These are phyloP conservation scores for Colletotrichum sp. DNA, from an alignment of 2,329 filamentous ascomycete genomes.

Conservation along the genomic window DNA sequence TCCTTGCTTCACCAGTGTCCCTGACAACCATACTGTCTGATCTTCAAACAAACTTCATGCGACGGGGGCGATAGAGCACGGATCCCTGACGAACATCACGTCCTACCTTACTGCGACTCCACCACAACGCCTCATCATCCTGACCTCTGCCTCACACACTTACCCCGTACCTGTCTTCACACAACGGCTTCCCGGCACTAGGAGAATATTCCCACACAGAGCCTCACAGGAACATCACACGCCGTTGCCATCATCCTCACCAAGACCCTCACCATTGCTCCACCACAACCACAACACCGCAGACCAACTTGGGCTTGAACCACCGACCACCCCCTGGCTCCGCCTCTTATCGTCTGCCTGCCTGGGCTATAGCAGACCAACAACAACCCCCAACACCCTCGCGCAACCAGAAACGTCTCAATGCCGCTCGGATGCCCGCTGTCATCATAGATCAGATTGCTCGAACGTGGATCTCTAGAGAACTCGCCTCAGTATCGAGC, in stretches of 20 bases:
- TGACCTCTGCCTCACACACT: conserved; percentile 8
- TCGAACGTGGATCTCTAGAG: conserved; percentile 51
- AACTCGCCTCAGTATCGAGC: conserved; percentile 42
- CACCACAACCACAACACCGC: not conserved
- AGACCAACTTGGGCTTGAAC: not conserved
- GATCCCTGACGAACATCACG: conserved; percentile 22
- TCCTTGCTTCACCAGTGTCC: conserved; percentile 27
- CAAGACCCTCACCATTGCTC: not conserved
- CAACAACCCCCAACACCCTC: conserved; percentile 1
- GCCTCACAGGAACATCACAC: conserved; percentile 18
- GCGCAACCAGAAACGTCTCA: conserved; percentile 33
- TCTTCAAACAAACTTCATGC: conserved; percentile 37
- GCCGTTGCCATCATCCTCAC: not conserved
- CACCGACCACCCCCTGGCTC: conserved; percentile 5
- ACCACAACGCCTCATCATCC: conserved; percentile 20
- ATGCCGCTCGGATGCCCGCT: conserved; percentile 61
- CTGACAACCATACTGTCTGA: conserved; percentile 36
- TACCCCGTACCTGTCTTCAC: not conserved
- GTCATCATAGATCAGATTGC: conserved; percentile 56
- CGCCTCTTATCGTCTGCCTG: conserved; percentile 3
- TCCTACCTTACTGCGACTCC: conserved; percentile 14
- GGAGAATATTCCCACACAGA: conserved; percentile 5
- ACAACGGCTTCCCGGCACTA: conserved; percentile 19
- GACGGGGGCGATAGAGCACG: conserved; percentile 27
- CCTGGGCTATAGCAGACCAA: conserved; percentile 14